Evolutionary conservation across 129 eudicot species (phyloP).

Genomic region (Flaveria brownii): DNA sequence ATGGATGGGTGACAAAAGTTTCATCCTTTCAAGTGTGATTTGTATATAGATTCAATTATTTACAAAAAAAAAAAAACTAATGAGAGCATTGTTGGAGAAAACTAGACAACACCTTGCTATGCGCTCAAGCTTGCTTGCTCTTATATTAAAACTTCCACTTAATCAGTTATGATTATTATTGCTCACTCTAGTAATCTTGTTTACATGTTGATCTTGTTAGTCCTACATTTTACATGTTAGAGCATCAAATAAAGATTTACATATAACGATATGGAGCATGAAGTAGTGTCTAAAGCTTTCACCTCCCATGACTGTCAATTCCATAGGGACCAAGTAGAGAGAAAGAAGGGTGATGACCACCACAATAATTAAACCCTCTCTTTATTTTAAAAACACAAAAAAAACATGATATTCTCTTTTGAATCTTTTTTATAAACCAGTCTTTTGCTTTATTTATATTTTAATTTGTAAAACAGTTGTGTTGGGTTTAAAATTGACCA

Average conservation of each 20-base stretch:
- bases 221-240: neutral
- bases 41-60: no score
- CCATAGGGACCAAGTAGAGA: constrained; percentile 7
- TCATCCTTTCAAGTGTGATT: no score
- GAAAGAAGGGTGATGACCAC: constrained; percentile 9
- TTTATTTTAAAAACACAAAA: neutral
- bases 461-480: no score
- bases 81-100: no score
- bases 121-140: no score
- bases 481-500: neutral
- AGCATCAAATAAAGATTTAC: neutral
- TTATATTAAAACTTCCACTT: no score
- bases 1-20: no score
- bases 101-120: no score
- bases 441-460: neutral
- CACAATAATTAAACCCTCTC: neutral
- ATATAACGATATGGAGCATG: constrained; percentile 9
- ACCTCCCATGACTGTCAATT: neutral
- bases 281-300: constrained; percentile 11
- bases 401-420: neutral
- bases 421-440: neutral
- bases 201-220: neutral
- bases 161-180: neutral
- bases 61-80: no score
- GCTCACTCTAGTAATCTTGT: neutral